Base-by-base conservation (phyloP, 768 basidiomycete species). In the Xerocomus brunneocitrinus region DNA sequence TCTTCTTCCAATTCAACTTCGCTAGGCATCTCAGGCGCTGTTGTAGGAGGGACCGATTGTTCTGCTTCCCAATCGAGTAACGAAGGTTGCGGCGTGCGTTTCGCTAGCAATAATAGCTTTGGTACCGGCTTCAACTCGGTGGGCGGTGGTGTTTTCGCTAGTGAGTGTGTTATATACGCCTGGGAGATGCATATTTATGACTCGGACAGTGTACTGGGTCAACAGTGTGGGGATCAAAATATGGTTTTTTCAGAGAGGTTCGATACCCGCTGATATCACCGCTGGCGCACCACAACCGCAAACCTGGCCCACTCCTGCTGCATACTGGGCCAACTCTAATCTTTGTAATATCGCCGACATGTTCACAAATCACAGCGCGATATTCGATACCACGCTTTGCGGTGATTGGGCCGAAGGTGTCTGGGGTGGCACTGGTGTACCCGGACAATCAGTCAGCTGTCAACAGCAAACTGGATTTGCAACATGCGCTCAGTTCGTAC, bases 381-480 rank as follows among this genome's bases (percentile, higher is more conserved):
- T 94, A 62, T 90, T 95, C 60, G 87, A 93, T 66, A 93, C 88
- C 34, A 92, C 91, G 19, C 74, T 94, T 48, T 91, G 91, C 61
- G 93, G 93, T 54, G 89, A 95, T 59, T 98, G 93, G 94, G 92
- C 93, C 10, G 82, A 84, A 45, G 73, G 73, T 43, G 86, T 82
- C n/a, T 98, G 94, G 94, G 73, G 70, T 46, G 56, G 62, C 24
- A 71, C 85, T 47, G 90, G 90, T 30, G 78, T 86, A 49, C 89
- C 89, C 16, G 93, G 93, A 48, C 93, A 95, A 72, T 82, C 82
- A 16, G 80, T 87, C 67, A 92, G 88, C 67, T 98, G 94, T 62
- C 89, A 90, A 14, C 74, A 83, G 60, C 77, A 80, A 59, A 98
- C 94, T 13, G 92, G 91, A 38, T 84, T 83, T 68, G 73, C 86